These are phyloP conservation scores for Capsicum chinense DNA, from an alignment of 257 asterid genomes.

Conservation along the genomic window DNA sequence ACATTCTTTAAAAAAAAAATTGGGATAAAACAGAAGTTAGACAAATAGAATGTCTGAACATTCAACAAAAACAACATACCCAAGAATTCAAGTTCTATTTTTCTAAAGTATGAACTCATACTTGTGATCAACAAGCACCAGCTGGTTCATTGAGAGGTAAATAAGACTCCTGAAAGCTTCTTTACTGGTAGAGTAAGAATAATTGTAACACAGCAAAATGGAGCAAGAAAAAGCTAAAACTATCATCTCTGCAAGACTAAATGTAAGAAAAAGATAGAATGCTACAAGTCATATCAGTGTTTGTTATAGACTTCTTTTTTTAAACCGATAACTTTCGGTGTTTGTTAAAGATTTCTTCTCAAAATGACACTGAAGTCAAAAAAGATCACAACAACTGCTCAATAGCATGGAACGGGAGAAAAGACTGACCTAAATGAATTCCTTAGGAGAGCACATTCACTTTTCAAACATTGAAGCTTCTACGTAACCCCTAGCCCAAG, in stretches of 20 bases:
- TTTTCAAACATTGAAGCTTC: slow-evolving; percentile 62
- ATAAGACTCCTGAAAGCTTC: background rate
- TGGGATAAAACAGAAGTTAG: no score
- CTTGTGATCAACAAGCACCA: background rate
- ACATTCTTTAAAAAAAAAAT: no score
- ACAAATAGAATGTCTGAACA: no score
- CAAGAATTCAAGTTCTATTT: background rate
- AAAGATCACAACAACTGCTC: slow-evolving; percentile 1
- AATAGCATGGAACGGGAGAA: slow-evolving; percentile 16
- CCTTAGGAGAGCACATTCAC: slow-evolving; percentile 53
- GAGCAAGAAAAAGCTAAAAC: background rate
- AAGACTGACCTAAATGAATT: slow-evolving; percentile 49
- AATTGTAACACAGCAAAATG: background rate
- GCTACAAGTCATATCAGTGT: background rate
- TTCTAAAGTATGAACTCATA: background rate
- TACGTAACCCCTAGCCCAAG: slow-evolving; percentile 63
- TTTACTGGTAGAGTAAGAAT: background rate
- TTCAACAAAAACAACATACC: background rate
- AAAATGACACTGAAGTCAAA: background rate
- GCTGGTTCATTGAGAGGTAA: background rate
- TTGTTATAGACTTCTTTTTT: no score
- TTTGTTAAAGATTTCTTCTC: background rate
- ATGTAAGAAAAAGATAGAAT: background rate
- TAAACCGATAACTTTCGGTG: background rate
- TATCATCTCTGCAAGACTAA: background rate